A percentile compares a stretch with the other conserved stretches of the same genome.
Evolutionary conservation across 768 basidiomycete species (phyloP).

Genomic region (Termitomyces sp.): DNA sequence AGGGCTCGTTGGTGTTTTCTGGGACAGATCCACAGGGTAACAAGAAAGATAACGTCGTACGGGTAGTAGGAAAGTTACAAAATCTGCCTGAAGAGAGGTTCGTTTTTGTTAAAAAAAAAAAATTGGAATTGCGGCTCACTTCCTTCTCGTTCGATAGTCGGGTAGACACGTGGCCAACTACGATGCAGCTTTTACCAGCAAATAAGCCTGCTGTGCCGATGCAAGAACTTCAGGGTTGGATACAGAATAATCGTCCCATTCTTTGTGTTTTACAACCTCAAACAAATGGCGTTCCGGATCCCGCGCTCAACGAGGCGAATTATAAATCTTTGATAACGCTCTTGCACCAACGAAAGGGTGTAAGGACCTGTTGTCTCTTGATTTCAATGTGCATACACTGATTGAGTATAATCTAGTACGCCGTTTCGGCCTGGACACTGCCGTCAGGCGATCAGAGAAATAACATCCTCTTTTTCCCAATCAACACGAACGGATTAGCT

Average conservation of each 20-base stretch:
- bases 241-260: constrained; percentile 32
- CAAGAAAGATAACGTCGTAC: constrained; percentile 39
- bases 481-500: constrained; percentile 15
- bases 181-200: constrained; percentile 34
- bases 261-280: constrained; percentile 36
- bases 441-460: constrained; percentile 26
- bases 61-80: constrained; percentile 26
- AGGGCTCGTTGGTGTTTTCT: constrained; percentile 40
- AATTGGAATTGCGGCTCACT: background rate
- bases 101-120: too few species aligned
- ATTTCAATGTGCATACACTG: background rate
- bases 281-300: constrained; percentile 23
- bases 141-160: constrained; percentile 27
- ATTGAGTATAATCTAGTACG: constrained; percentile 24
- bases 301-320: constrained; percentile 33
- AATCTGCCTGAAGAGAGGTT: constrained; percentile 29
- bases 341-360: constrained; percentile 37
- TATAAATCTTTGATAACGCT: constrained; percentile 35
- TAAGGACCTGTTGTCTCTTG: constrained; percentile 22
- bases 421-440: constrained; percentile 30
- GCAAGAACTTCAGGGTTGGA: constrained; percentile 40
- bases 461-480: constrained; percentile 33
- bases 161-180: constrained; percentile 46
- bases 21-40: constrained; percentile 27
- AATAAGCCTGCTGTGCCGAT: constrained; percentile 33